Evolutionary conservation across 2,329 filamentous ascomycete species (phyloP).

Genomic region (Diaporthe destruens): DNA sequence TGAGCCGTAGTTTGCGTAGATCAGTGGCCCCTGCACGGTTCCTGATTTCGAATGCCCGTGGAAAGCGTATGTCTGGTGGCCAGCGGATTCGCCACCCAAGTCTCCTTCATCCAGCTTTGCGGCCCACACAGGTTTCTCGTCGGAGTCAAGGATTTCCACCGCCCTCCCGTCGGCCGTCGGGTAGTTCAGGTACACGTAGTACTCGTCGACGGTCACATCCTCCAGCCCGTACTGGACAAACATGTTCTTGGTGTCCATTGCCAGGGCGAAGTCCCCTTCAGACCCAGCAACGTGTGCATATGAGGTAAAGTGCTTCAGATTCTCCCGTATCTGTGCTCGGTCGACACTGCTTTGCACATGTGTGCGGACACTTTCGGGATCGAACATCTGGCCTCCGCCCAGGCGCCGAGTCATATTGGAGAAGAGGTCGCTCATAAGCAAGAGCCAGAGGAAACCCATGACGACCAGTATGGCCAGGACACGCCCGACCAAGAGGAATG

Average conservation of each 20-base stretch:
- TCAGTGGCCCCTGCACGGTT: conserved; percentile 84
- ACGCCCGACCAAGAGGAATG: conserved; percentile 76
- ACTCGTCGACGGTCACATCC: conserved; percentile 80
- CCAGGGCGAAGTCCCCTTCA: conserved; percentile 88
- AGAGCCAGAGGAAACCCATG: conserved; percentile 81
- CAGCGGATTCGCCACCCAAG: conserved; percentile 71
- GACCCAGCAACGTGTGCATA: conserved; percentile 96
- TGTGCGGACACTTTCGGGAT: conserved; percentile 83
- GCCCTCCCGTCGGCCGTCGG: conserved; percentile 81
- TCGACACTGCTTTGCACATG: conserved; percentile 82
- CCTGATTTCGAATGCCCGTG: conserved; percentile 91
- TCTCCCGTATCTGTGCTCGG: conserved; percentile 75
- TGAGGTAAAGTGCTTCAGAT: conserved; percentile 80
- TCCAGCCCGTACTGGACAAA: conserved; percentile 82
- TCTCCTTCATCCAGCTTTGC: conserved; percentile 86
- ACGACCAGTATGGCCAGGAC: conserved; percentile 82
- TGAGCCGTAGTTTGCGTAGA: conserved; percentile 94
- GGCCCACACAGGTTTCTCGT: conserved; percentile 76
- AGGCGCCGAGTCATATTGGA: conserved; percentile 72
- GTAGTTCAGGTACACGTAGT: conserved; percentile 93
- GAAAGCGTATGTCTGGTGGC: conserved; percentile 81
- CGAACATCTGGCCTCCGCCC: conserved; percentile 78
- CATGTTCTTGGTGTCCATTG: conserved; percentile 83
- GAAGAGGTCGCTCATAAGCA: conserved; percentile 90
- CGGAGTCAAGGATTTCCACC: conserved; percentile 82